These are phyloP conservation scores for Papiliotrema laurentii DNA, from an alignment of 1,284 basidiomycete genomes.

Conservation along the genomic window DNA sequence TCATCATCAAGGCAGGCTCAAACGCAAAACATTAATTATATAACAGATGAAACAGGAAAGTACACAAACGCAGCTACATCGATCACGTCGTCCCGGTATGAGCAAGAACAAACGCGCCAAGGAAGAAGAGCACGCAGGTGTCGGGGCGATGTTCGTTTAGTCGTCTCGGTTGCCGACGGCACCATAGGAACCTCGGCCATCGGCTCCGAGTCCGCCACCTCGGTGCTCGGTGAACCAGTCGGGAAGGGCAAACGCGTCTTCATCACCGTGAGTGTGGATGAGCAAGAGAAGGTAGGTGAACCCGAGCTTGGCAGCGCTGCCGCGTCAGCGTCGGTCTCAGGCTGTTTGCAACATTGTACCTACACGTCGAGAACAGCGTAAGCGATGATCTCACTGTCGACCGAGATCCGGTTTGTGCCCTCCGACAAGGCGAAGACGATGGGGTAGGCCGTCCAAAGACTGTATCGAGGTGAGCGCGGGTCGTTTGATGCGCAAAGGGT, in stretches of 20 bases:
- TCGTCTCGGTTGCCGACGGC: conserved; percentile 17
- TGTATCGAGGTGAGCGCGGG: conserved; percentile 9
- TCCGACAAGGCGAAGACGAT: conserved; percentile 38
- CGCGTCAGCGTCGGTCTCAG: neutral
- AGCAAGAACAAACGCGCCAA: too few species aligned
- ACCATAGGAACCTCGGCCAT: conserved; percentile 40
- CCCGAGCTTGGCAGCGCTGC: conserved; percentile 38
- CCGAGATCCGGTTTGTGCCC: conserved; percentile 32
- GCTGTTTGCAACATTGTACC: conserved; percentile 11
- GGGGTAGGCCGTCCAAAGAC: conserved; percentile 39
- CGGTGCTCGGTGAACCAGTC: conserved; percentile 42
- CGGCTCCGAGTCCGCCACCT: conserved; percentile 19
- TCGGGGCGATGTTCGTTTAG: too few species aligned
- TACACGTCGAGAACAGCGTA: conserved; percentile 44
- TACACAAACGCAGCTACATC: too few species aligned
- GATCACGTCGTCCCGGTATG: too few species aligned
- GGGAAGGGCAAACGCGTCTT: conserved; percentile 37
- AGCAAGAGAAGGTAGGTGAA: conserved; percentile 43
- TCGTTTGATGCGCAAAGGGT: neutral
- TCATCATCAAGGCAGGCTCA: too few species aligned
- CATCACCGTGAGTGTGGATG: conserved; percentile 42
- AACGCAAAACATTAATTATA: too few species aligned
- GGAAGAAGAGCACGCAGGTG: too few species aligned
- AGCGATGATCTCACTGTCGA: conserved; percentile 43
- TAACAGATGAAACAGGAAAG: too few species aligned